A percentile compares a stretch with the other conserved stretches of the same genome.
Conservation (phyloP, 2,329 filamentous ascomycete species). For the Magnaporthiopsis poae region DNA sequence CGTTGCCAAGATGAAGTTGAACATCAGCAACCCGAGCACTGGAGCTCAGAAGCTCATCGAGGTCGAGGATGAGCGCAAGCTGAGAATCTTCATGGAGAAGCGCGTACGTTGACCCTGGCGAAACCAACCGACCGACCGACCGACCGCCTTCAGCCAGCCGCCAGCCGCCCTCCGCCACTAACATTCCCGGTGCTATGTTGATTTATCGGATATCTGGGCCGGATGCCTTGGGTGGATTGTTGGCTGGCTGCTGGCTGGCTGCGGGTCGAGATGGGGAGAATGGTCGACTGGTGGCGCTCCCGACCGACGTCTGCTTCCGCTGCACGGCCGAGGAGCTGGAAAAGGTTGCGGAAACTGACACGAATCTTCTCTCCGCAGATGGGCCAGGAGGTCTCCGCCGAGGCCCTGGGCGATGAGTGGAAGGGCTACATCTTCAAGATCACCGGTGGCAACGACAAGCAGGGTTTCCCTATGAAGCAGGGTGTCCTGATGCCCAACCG, state of each 20-base stretch:
- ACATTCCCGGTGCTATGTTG: neutral
- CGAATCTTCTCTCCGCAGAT: slow-evolving; percentile 42
- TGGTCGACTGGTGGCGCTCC: neutral
- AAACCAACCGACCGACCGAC: neutral
- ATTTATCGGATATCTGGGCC: neutral
- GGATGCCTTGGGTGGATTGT: neutral
- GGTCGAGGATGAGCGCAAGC: slow-evolving; percentile 97
- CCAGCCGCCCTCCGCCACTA: slow-evolving; percentile 8
- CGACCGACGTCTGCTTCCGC: neutral
- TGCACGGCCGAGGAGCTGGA: neutral
- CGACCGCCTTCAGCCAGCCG: neutral
- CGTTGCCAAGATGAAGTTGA: slow-evolving; percentile 34
- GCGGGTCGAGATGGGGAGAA: neutral
- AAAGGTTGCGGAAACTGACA: neutral
- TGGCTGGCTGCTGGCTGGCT: neutral
- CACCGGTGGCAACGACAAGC: slow-evolving; percentile 99
- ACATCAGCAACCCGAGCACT: slow-evolving; percentile 87
- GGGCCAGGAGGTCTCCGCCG: slow-evolving; percentile 84
- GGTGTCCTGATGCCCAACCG: slow-evolving; percentile 97
- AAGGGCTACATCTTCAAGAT: slow-evolving; percentile 99
- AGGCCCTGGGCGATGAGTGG: slow-evolving; percentile 97
- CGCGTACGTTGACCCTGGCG: slow-evolving; percentile 14
- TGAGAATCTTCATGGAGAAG: slow-evolving; percentile 52
- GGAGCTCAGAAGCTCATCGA: slow-evolving; percentile 99
- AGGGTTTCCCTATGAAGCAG: slow-evolving; percentile 99